A percentile compares a stretch with the other conserved stretches of the same genome.
phyloP scores from a whole-genome alignment of 768 basidiomycete species.

The Mycena albidolilacea region DNA sequence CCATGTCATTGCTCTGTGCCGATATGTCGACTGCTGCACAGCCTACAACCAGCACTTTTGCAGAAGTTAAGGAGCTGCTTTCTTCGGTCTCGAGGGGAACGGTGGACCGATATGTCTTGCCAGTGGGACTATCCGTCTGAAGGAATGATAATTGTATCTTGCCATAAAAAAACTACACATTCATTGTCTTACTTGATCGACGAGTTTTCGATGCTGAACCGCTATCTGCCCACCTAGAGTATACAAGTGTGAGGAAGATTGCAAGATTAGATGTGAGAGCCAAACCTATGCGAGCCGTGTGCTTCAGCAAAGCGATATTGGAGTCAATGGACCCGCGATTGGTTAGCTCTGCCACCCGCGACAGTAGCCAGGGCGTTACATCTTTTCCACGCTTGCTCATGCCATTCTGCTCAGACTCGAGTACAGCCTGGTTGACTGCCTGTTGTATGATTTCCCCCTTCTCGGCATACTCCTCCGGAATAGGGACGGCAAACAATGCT shows the following conservation, averaged over 20 bases:
- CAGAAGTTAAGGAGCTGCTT: not conserved
- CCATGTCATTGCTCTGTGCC: slow-evolving; percentile 58
- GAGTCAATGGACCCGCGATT: slow-evolving; percentile 77
- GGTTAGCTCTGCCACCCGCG: slow-evolving; percentile 86
- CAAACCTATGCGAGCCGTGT: slow-evolving; percentile 88
- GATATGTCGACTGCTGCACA: slow-evolving; percentile 94
- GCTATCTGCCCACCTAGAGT: slow-evolving; percentile 83
- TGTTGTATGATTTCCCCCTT: slow-evolving; percentile 79
- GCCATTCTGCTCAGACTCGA: slow-evolving; percentile 87
- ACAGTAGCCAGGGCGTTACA: slow-evolving; percentile 94
- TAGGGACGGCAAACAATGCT: slow-evolving; percentile 89
- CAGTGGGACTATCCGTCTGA: slow-evolving; percentile 20
- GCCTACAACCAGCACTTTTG: slow-evolving; percentile 82
- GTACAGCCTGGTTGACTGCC: slow-evolving; percentile 87
- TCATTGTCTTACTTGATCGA: slow-evolving; percentile 51
- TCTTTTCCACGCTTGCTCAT: slow-evolving; percentile 88
- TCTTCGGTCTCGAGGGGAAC: not conserved
- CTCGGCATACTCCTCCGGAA: slow-evolving; percentile 81
- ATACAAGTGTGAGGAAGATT: slow-evolving; percentile 15
- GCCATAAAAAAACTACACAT: slow-evolving; percentile 17
- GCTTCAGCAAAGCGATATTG: slow-evolving; percentile 92
- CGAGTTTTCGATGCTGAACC: slow-evolving; percentile 75
- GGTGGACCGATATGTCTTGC: slow-evolving; percentile 24
- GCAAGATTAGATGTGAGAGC: slow-evolving; percentile 25
- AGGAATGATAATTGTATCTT: slow-evolving; percentile 18